phyloP scores from a whole-genome alignment of 257 asterid genomes.

The Gentiana macrophylla region DNA sequence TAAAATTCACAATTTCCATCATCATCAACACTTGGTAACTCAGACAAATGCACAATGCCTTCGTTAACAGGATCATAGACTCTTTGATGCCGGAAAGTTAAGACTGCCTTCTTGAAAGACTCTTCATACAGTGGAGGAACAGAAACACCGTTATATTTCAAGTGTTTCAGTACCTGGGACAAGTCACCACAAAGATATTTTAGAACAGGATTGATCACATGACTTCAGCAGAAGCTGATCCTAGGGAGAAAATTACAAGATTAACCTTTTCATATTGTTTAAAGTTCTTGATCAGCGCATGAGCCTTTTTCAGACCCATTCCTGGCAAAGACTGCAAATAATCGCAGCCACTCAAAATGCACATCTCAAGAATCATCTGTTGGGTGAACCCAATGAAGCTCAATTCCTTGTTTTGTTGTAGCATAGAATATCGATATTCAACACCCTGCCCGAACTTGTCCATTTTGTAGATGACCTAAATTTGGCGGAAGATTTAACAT shows the following conservation, averaged over 20 bases:
- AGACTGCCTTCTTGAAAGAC: constrained; percentile 72
- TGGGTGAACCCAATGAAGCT: constrained; percentile 66
- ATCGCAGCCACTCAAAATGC: constrained; percentile 96
- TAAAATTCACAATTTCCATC: constrained; percentile 59
- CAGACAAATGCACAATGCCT: constrained; percentile 52
- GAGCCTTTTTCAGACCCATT: constrained; percentile 92
- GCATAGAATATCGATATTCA: constrained; percentile 50
- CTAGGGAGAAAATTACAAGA: not conserved
- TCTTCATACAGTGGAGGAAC: constrained; percentile 70
- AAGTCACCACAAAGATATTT: constrained; percentile 6
- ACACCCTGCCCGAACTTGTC: constrained; percentile 98
- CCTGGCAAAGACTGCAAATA: constrained; percentile 91
- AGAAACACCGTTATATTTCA: constrained; percentile 52
- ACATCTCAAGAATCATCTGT: constrained; percentile 92
- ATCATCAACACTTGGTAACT: constrained; percentile 24
- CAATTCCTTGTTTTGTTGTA: constrained; percentile 65
- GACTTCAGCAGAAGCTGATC: not conserved
- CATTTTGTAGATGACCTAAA: constrained; percentile 93
- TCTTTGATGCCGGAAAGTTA: constrained; percentile 83
- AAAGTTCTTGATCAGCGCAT: constrained; percentile 66
- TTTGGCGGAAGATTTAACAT: constrained; percentile 8
- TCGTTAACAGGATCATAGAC: constrained; percentile 66
- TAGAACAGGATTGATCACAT: not conserved
- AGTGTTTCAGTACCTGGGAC: constrained; percentile 81
- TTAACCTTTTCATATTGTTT: constrained; percentile 62